Conservation (phyloP, 75 land plant genomes). For the Cryptomeria japonica region DNA sequence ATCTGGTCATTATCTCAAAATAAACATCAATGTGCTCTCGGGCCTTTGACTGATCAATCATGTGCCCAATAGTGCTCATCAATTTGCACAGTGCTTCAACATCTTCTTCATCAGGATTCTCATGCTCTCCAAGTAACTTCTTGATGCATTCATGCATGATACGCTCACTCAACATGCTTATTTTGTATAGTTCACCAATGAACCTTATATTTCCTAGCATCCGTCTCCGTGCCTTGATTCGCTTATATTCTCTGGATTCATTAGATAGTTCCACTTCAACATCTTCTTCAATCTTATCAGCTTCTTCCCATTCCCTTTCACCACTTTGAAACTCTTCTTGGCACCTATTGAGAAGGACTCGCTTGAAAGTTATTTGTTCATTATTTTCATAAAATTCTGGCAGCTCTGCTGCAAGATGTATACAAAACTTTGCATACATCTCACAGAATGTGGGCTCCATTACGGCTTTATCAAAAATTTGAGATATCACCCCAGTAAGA, state of each 20-base stretch:
- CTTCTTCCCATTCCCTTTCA: constrained; percentile 87
- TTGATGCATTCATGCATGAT: constrained; percentile 98
- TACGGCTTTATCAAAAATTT: constrained; percentile 97
- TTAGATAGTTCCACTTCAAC: constrained; percentile 61
- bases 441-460: constrained; percentile 99
- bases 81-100: constrained; percentile 95
- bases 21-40: constrained; percentile 87
- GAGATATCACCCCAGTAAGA: constrained; percentile 91
- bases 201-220: constrained; percentile 97
- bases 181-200: constrained; percentile 95
- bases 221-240: constrained; percentile 69
- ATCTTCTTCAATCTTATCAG: constrained; percentile 72
- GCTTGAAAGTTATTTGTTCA: constrained; percentile 90
- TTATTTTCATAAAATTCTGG: constrained; percentile 80
- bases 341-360: constrained; percentile 89
- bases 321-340: constrained; percentile 98
- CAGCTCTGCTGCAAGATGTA: constrained; percentile 64
- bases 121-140: constrained; percentile 67
- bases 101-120: constrained; percentile 89
- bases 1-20: constrained; percentile 57
- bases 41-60: constrained; percentile 83
- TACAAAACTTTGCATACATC: constrained; percentile 96
- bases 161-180: constrained; percentile 92
- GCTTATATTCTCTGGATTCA: constrained; percentile 79
- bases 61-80: constrained; percentile 95